These are phyloP conservation scores for Epichloe bromicola DNA, from an alignment of 2,329 filamentous ascomycete genomes.

Conservation along the genomic window DNA sequence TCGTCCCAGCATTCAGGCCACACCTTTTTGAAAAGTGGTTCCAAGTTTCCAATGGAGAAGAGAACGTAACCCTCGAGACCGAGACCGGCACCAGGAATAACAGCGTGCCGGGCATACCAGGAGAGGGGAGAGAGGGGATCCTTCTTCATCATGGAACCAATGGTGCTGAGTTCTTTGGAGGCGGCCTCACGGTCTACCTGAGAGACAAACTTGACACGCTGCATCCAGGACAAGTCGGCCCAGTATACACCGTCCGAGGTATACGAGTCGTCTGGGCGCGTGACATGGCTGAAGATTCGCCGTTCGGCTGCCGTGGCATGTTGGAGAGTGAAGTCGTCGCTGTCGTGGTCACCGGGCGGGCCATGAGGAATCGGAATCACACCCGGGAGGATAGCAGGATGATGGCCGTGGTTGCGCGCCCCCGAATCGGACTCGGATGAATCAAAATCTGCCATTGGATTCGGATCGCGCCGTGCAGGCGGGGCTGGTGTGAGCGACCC, in stretches of 20 bases:
- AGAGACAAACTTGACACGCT: slow-evolving; percentile 64
- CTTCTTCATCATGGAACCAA: slow-evolving; percentile 71
- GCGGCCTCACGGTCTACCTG: slow-evolving; percentile 61
- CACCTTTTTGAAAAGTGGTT: slow-evolving; percentile 62
- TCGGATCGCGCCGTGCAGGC: background rate
- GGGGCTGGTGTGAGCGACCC: background rate
- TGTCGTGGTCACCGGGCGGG: slow-evolving; percentile 32
- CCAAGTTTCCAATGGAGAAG: slow-evolving; percentile 91
- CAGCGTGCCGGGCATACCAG: slow-evolving; percentile 82
- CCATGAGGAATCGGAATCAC: slow-evolving; percentile 43
- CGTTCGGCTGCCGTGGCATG: slow-evolving; percentile 36
- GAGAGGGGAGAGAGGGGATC: slow-evolving; percentile 72
- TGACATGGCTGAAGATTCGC: slow-evolving; percentile 61
- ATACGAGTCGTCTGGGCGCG: slow-evolving; percentile 82
- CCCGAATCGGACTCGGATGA: slow-evolving; percentile 4
- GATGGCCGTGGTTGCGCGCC: slow-evolving; percentile 8
- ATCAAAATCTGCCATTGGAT: slow-evolving; percentile 3
- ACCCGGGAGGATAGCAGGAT: slow-evolving; percentile 30
- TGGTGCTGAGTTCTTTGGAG: slow-evolving; percentile 48
- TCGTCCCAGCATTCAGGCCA: slow-evolving; percentile 71
- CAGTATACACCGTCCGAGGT: slow-evolving; percentile 76
- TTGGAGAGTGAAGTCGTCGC: slow-evolving; percentile 30
- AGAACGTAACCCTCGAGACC: slow-evolving; percentile 91
- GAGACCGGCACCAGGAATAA: slow-evolving; percentile 83
- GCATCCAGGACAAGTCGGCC: slow-evolving; percentile 64